Evolutionary conservation across 2,329 filamentous ascomycete genomes (phyloP).

Genomic region (Colletotrichum limetticola): DNA sequence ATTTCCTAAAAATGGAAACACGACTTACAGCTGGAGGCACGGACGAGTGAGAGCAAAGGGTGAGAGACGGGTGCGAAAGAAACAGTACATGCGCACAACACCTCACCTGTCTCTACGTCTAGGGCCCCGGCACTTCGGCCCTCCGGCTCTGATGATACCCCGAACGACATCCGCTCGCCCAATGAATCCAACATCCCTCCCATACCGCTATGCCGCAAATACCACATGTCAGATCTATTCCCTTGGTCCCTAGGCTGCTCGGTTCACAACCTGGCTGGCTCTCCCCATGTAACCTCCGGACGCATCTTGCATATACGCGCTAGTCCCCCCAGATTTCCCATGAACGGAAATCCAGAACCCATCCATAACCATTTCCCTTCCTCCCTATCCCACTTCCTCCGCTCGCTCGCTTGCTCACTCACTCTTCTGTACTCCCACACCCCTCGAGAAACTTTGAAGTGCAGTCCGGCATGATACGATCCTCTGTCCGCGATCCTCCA

Average conservation of each 20-base stretch:
- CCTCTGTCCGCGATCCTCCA: not conserved
- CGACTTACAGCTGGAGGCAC: not conserved
- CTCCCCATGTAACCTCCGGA: conserved; percentile 27
- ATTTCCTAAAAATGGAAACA: not conserved
- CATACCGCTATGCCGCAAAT: not conserved
- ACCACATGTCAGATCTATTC: not conserved
- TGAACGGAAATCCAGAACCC: conserved; percentile 1
- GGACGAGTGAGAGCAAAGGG: too few species aligned
- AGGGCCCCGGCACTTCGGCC: not conserved
- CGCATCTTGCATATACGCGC: conserved; percentile 29
- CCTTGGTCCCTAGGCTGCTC: not conserved
- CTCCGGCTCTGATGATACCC: not conserved
- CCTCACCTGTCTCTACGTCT: too few species aligned
- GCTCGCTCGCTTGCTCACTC: not conserved
- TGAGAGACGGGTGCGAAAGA: not conserved
- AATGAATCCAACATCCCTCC: not conserved
- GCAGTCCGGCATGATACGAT: not conserved
- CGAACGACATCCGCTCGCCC: not conserved
- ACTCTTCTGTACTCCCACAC: not conserved
- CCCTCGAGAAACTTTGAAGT: not conserved
- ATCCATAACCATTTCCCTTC: not conserved
- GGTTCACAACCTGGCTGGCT: not conserved
- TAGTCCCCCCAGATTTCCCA: conserved; percentile 19
- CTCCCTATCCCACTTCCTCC: not conserved
- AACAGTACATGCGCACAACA: not conserved